Evolutionary conservation across 2,329 filamentous ascomycete genomes (phyloP), one percentile per base, ranked within the genome.

Genomic region (Paecilomyces sp.): DNA sequence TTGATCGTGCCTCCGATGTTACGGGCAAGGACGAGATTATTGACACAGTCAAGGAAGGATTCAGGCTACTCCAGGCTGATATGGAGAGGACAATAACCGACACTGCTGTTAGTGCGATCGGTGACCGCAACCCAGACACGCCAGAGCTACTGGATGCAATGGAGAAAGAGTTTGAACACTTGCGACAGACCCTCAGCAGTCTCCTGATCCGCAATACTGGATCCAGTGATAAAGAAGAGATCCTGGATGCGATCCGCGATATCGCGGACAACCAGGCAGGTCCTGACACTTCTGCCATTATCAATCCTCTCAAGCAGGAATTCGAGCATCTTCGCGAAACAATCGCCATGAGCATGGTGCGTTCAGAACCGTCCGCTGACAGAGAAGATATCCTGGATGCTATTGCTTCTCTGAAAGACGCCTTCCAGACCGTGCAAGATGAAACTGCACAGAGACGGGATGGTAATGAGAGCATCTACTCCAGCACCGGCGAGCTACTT

Each of bases 91-190:
- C 74, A n/a, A 77, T 82, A 60, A 77, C 79, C 4, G 77, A 81
- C 41, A 74, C 74, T 11, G 62, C 66, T 56, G 67, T 72, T 13
- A 61, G 73, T 52, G 65, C 63, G 13, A 30, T 53, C 5, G 60
- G 69, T 18, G 67, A 66, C 11, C 68, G 67, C 13, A 71, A 70
- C 11, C 71, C 86, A 0, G 87, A 91, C 62, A 83, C 91, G n/a
- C 80, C 84, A 0, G 82, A 83, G 50, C 79, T 90, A n/a, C 82
- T 87, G 47, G 88, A 91, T 61, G 85, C 90, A 56, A 87, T 96
- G 72, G 89, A 89, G 70, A 85, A 86, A 50, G 91, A 95, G 68
- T 89, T 96, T 56, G 90, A 94, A 63, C 87, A 91, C 58, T 82
- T 96, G 7, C 87, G 91, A 28, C 88, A 92, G 18, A 84, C 89